Percentiles rank a stretch among this genome's conserved stretches.
These are phyloP conservation scores for Candida ponderosae DNA, from an alignment of 805 yeast genomes.

Conservation along the genomic window DNA sequence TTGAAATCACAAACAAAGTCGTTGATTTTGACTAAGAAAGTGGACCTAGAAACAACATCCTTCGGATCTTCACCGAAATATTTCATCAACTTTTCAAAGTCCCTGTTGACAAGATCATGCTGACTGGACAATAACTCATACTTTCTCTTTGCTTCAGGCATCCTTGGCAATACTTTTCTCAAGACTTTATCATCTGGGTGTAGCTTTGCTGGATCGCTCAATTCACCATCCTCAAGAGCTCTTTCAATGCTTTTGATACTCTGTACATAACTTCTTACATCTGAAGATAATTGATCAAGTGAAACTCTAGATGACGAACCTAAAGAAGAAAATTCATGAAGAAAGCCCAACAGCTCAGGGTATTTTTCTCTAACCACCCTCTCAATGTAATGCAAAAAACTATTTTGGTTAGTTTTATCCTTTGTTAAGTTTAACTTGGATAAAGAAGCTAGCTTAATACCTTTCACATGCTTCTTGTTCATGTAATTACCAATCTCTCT, in stretches of 20 bases:
- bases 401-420: constrained; percentile 69
- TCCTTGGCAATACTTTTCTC: constrained; percentile 48
- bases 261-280: constrained; percentile 56
- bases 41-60: constrained; percentile 57
- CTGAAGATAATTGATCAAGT: constrained; percentile 71
- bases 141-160: constrained; percentile 72
- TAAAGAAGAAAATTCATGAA: constrained; percentile 27
- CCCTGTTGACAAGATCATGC: constrained; percentile 50
- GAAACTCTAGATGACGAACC: constrained; percentile 62
- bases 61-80: constrained; percentile 84
- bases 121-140: constrained; percentile 59
- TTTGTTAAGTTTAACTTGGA: constrained; percentile 87
- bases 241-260: constrained; percentile 62
- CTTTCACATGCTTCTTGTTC: constrained; percentile 94
- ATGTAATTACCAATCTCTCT: constrained; percentile 91
- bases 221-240: constrained; percentile 74
- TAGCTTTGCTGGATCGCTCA: constrained; percentile 68
- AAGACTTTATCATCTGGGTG: constrained; percentile 82
- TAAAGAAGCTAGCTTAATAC: constrained; percentile 84
- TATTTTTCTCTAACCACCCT: constrained; percentile 75
- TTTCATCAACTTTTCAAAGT: constrained; percentile 65
- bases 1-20: constrained; percentile 73
- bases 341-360: constrained; percentile 56
- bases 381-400: constrained; percentile 89
- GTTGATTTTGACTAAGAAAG: constrained; percentile 75